phyloP scores from a whole-genome alignment of 176 grass and related monocot species.

The Triticum timopheevii region DNA sequence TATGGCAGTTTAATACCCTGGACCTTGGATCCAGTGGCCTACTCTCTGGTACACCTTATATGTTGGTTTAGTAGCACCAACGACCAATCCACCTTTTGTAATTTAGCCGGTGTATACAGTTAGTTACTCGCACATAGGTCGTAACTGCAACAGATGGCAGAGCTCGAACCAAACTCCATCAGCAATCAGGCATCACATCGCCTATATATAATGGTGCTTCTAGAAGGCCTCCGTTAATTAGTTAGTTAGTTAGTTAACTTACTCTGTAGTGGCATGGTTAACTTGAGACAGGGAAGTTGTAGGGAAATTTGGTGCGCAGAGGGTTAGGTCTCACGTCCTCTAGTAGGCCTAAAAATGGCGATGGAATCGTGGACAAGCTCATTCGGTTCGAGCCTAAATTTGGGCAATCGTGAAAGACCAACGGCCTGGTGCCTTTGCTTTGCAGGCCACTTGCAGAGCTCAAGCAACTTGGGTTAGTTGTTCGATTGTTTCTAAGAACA shows the following conservation, averaged over 20 bases:
- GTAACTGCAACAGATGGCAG: not conserved
- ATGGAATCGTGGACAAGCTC: not conserved
- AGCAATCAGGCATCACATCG: not conserved
- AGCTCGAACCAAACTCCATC: not conserved
- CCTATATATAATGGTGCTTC: not conserved
- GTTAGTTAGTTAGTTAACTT: not conserved
- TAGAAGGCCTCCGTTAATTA: slow-evolving; percentile 7
- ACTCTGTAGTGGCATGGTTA: not conserved
- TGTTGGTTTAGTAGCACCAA: not conserved
- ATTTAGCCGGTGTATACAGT: not conserved
- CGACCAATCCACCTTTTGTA: not conserved
- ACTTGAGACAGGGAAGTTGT: slow-evolving; percentile 8
- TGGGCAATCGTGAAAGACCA: slow-evolving; percentile 34
- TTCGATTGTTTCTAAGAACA: not conserved
- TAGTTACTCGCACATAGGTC: not conserved
- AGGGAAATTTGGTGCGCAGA: not conserved
- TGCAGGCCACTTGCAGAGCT: not conserved
- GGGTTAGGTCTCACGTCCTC: slow-evolving; percentile 38
- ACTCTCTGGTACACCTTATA: not conserved
- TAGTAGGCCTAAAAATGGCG: not conserved
- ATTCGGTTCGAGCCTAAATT: not conserved
- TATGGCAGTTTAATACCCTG: not conserved
- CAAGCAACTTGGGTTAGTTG: not conserved
- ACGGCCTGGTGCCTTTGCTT: not conserved
- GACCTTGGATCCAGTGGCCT: not conserved